Base-by-base conservation (phyloP, 345 rosid genomes). In the Syzygium aqueum region DNA sequence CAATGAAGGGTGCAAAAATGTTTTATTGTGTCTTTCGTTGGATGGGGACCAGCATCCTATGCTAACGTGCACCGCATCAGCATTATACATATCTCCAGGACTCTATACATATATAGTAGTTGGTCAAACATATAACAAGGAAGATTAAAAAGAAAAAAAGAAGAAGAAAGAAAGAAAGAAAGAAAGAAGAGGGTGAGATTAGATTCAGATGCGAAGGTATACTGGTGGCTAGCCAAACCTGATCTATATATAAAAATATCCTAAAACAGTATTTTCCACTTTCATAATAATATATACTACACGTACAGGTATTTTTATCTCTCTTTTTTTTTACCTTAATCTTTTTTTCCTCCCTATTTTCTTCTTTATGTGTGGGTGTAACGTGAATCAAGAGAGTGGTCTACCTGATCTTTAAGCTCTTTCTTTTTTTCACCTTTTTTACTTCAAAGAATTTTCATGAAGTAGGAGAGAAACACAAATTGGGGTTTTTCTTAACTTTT, bases 61-160 rank as follows among this genome's bases (percentile, higher is more conserved):
- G 95, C 95, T 94, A 97, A 95, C 94, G 91, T 95, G 96, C 95
- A 94, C 94, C 94, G 87, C 94, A 87, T 90, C 89, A 89, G 90
- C 89, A 92, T 87, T 92, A 92, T 89, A 89, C 37, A 19, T 53
- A 30, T 53, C 33, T 84, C 53, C 51, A n/a, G n/a, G 43, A 12
- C 37, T 50, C 40, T 51, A 84, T 30, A 84, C 27, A 84, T 53
- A 30, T 51, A 52, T 84, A 84, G 54, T 51, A 84, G 57, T 51
- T 50, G 33, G 57, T 40, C 53, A 33, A 49, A 84, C n/a, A 51
- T 51, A 84, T 50, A 50, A 51, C 57, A n/a, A 37, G 82, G 82
- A 37, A 73, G 37, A 73, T 73, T 0, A 17, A 73, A 73, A 73
- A 67, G 77, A 85, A 23, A 61, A 30, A 90, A 86, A 87, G 85